phyloP scores from a whole-genome alignment of 208 protist genomes.

The Polymyxa betae region DNA sequence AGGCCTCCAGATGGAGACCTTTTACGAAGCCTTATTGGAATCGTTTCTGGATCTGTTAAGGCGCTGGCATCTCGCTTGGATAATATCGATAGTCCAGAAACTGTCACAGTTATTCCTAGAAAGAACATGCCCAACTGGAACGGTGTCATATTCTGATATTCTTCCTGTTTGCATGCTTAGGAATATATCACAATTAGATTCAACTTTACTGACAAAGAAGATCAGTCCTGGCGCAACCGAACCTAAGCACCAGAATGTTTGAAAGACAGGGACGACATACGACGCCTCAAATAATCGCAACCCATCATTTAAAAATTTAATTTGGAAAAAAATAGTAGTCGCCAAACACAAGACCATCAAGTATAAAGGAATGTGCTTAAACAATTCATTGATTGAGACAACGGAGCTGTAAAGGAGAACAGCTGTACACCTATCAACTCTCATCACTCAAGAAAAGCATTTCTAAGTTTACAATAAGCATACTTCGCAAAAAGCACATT shows the following conservation, averaged over 20 bases:
- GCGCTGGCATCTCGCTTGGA: conserved; percentile 7
- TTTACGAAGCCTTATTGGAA: too few species aligned
- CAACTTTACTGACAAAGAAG: not conserved
- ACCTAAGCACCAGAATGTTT: conserved; percentile 41
- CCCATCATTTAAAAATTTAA: conserved; percentile 48
- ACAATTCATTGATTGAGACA: not conserved
- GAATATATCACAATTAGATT: not conserved
- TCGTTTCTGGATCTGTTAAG: too few species aligned
- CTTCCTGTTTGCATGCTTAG: not conserved
- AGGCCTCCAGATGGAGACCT: too few species aligned
- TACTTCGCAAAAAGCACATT: conserved; percentile 45
- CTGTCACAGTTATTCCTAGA: conserved; percentile 1
- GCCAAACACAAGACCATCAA: not conserved
- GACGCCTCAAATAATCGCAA: conserved; percentile 20
- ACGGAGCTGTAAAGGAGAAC: not conserved
- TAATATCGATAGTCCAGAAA: not conserved
- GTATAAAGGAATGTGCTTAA: not conserved
- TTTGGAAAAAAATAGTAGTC: conserved; percentile 41
- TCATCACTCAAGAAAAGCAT: not conserved
- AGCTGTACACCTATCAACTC: conserved; percentile 24
- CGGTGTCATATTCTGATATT: conserved; percentile 3
- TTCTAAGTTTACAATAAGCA: not conserved
- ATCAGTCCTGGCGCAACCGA: conserved; percentile 20
- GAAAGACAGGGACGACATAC: conserved; percentile 45
- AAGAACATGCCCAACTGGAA: not conserved